A percentile compares a stretch with the other conserved stretches of the same genome.
Conservation (phyloP, 768 basidiomycete species). For the Butyriboletus loyo region DNA sequence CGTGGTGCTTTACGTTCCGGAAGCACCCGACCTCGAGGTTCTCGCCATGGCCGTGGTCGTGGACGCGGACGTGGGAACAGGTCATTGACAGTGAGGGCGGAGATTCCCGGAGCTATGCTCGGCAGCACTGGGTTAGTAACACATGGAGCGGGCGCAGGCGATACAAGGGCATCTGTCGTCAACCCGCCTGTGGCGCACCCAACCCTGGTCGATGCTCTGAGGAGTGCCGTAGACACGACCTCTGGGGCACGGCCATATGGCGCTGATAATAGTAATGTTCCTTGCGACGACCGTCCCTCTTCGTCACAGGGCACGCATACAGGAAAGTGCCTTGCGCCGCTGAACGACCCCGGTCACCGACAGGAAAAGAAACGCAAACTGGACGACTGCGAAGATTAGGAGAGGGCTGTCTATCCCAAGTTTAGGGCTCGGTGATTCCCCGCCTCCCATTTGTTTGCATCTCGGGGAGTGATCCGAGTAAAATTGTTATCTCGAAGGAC, state of each 20-base stretch:
- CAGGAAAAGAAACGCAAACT: slow-evolving; percentile 26
- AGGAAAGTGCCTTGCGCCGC: too few species aligned
- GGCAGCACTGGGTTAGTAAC: background rate
- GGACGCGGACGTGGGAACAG: background rate
- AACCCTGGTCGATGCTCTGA: background rate
- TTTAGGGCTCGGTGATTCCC: background rate
- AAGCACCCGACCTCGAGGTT: background rate
- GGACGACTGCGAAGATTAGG: slow-evolving; percentile 8
- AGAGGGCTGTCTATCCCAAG: background rate
- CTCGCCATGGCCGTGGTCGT: background rate
- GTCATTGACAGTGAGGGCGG: background rate
- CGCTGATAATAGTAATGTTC: background rate
- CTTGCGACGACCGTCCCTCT: background rate
- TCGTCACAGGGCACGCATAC: background rate
- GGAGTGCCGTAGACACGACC: background rate
- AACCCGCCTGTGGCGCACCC: background rate
- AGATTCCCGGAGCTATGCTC: background rate
- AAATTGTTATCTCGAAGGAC: background rate
- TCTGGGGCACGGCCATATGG: background rate
- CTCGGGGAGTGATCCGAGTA: background rate
- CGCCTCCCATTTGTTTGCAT: background rate
- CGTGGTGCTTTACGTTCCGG: background rate
- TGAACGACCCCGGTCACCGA: slow-evolving; percentile 1
- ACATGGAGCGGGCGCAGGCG: too few species aligned
- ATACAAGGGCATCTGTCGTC: background rate